Evolutionary conservation across 2,329 filamentous ascomycete species (phyloP), one percentile per base, ranked within the genome.

Genomic region (Talaromyces sp.): DNA sequence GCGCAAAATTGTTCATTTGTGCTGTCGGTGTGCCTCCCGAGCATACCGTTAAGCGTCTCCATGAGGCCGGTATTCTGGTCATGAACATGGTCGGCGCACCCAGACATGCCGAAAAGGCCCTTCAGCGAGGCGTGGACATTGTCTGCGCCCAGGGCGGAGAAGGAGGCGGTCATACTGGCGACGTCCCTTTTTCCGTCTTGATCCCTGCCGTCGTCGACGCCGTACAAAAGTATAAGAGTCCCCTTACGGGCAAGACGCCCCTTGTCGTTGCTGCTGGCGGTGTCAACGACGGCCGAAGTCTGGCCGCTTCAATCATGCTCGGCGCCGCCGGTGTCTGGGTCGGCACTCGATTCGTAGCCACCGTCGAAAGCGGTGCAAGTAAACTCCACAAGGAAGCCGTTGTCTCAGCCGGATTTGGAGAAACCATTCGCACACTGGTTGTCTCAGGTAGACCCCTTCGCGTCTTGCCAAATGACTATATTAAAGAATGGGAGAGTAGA

Each of bases 11-110:
- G 58, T 97, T 98, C 74, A 92, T 97, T 48, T 88, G 84, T 61
- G 94, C 94, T 1, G 93, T 97, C 0, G 94, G 94, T 9, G 90
- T 97, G 24, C 94, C 94, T 16, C 92, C 93, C 0, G 81, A 82
- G 54, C 77, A 82, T 65, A 87, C 93, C 4, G 90, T 97, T 65
- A 87, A 91, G 70, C 81, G 87, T 54, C 82, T 98, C 52, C 94
- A 98, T 74, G 83, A 84, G 9, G 89, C 90, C 0, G 91, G 90
- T 0, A 90, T 98, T 47, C 75, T 96, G 66, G 84, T 97, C 41
- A 97, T 97, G 93, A 97, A 97, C 77, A 97, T 97, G 93, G 93
- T 97, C 22, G 94, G 94, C 0, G 91, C 93, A 72, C 93, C 94
- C 1, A 92, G 90, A 75, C 94, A 98, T 76, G 93, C 93, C 0